phyloP scores from a whole-genome alignment of 257 asterid genomes.

The Primulina eburnea region DNA sequence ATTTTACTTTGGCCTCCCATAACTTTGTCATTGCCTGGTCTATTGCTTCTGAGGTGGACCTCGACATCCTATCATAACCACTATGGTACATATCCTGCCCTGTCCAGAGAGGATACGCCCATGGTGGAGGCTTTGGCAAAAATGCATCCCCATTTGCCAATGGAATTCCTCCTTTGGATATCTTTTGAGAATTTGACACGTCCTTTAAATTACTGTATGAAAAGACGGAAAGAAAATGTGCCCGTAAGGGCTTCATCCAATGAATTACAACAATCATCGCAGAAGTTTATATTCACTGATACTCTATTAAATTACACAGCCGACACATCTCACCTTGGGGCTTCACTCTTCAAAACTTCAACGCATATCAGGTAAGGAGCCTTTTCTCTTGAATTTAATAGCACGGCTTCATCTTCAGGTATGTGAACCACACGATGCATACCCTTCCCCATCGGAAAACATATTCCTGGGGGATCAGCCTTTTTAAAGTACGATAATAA shows the following conservation, averaged over 20 bases:
- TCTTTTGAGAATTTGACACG: slow-evolving; percentile 63
- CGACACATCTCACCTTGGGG: slow-evolving; percentile 56
- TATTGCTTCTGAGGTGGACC: slow-evolving; percentile 93
- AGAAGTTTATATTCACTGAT: slow-evolving; percentile 15
- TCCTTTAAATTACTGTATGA: slow-evolving; percentile 67
- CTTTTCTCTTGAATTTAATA: slow-evolving; percentile 97
- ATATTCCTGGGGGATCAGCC: slow-evolving; percentile 58
- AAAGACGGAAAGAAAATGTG: slow-evolving; percentile 26
- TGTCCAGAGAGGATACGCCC: slow-evolving; percentile 93
- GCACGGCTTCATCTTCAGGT: slow-evolving; percentile 98
- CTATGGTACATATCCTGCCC: slow-evolving; percentile 76
- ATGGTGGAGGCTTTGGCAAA: slow-evolving; percentile 96
- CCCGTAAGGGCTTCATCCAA: slow-evolving; percentile 21
- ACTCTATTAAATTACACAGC: slow-evolving; percentile 15
- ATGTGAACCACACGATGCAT: slow-evolving; percentile 93
- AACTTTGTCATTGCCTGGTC: slow-evolving; percentile 96
- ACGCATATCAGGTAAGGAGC: slow-evolving; percentile 96
- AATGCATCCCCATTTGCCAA: slow-evolving; percentile 95
- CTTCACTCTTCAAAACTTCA: slow-evolving; percentile 87
- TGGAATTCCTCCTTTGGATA: slow-evolving; percentile 96
- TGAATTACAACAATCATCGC: background rate
- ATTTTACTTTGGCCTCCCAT: slow-evolving; percentile 81
- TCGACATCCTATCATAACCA: slow-evolving; percentile 86
- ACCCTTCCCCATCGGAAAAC: slow-evolving; percentile 97
- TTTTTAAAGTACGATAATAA: slow-evolving; percentile 21